These are phyloP conservation scores for Aspergillus biplanus DNA, from an alignment of 495 filamentous ascomycete species.

Conservation along the genomic window DNA sequence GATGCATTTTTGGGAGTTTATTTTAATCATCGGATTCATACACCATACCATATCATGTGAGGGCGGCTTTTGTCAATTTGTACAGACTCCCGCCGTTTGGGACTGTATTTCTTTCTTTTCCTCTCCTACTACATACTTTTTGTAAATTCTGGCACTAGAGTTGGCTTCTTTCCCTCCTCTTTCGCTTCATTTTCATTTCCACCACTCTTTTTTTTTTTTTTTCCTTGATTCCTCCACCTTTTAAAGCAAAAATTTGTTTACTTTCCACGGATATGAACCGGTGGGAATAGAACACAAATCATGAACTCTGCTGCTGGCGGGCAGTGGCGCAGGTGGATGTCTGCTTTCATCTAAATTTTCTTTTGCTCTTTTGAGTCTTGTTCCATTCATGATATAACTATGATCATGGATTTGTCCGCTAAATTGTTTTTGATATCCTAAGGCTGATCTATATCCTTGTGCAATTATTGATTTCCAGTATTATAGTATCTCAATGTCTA, in stretches of 20 bases:
- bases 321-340: constrained; percentile 34
- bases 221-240: constrained; percentile 23
- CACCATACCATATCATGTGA: constrained; percentile 22
- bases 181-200: constrained; percentile 14
- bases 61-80: constrained; percentile 31
- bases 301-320: constrained; percentile 42
- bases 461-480: constrained; percentile 7
- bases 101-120: constrained; percentile 17
- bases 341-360: constrained; percentile 5
- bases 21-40: constrained; percentile 23
- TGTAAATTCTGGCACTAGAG: background rate
- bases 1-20: constrained; percentile 47
- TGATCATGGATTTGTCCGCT: constrained; percentile 17
- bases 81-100: constrained; percentile 17
- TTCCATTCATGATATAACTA: constrained; percentile 19
- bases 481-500: constrained; percentile 1
- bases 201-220: constrained; percentile 13
- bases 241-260: background rate
- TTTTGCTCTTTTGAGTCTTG: constrained; percentile 12
- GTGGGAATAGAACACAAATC: constrained; percentile 33
- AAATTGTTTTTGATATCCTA: constrained; percentile 14
- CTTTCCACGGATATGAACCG: background rate
- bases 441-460: constrained; percentile 17
- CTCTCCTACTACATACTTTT: constrained; percentile 18
- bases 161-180: constrained; percentile 9